Evolutionary conservation across 2,329 filamentous ascomycete genomes (phyloP).

Genomic region (Delphinella strobiligena): DNA sequence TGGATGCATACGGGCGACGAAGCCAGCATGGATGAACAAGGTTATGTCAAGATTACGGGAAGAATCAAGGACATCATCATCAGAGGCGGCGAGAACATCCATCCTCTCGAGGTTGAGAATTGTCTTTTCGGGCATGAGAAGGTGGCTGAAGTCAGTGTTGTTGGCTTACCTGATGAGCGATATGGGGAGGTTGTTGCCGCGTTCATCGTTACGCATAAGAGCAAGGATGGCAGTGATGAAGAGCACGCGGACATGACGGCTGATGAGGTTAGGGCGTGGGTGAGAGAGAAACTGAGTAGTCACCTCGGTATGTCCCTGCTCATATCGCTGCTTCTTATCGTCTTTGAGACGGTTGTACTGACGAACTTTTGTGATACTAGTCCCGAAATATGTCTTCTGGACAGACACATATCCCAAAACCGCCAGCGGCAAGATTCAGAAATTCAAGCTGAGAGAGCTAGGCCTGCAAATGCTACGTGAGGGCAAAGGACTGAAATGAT

Average conservation of each 20-base stretch:
- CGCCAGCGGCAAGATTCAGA: constrained; percentile 92
- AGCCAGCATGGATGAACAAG: constrained; percentile 68
- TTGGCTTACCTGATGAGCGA: constrained; percentile 68
- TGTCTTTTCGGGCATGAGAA: constrained; percentile 62
- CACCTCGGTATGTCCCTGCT: constrained; percentile 34
- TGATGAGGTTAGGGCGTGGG: constrained; percentile 58
- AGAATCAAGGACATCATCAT: constrained; percentile 95
- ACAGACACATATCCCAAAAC: constrained; percentile 82
- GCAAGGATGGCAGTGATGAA: constrained; percentile 28
- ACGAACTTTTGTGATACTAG: constrained; percentile 21
- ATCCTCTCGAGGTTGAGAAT: constrained; percentile 86
- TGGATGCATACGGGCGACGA: constrained; percentile 96
- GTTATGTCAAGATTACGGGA: constrained; percentile 80
- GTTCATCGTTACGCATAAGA: constrained; percentile 45
- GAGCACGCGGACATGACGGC: constrained; percentile 27
- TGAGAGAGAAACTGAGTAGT: constrained; percentile 56
- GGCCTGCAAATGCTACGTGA: constrained; percentile 30
- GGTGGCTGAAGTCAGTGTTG: constrained; percentile 61
- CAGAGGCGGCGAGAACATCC: constrained; percentile 88
- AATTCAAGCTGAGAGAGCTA: constrained; percentile 68
- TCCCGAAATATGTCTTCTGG: constrained; percentile 86
- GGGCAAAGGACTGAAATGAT: background rate
- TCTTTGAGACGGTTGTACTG: too few species aligned
- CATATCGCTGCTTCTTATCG: constrained; percentile 4
- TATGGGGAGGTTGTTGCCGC: constrained; percentile 82